These are phyloP conservation scores for Tetrapisispora pingtungensis DNA, from an alignment of 805 yeast species.

Conservation along the genomic window DNA sequence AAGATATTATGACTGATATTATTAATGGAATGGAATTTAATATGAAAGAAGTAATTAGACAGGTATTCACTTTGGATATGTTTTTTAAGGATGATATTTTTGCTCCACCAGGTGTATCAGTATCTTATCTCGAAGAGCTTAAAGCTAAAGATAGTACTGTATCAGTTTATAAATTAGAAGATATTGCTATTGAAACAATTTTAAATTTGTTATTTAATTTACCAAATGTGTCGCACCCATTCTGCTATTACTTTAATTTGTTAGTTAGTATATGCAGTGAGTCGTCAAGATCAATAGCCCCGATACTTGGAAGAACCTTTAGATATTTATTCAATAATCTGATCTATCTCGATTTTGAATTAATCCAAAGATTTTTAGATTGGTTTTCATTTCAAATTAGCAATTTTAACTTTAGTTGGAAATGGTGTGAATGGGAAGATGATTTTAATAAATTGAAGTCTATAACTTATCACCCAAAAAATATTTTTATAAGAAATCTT, in stretches of 20 bases:
- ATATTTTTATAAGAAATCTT: constrained; percentile 58
- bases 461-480: constrained; percentile 52
- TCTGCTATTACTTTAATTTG: constrained; percentile 66
- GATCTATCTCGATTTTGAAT: constrained; percentile 57
- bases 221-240: constrained; percentile 49
- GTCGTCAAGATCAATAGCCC: constrained; percentile 71
- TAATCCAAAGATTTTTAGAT: constrained; percentile 55
- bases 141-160: constrained; percentile 23
- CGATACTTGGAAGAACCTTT: constrained; percentile 81
- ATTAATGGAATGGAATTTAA: constrained; percentile 74
- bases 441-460: constrained; percentile 36
- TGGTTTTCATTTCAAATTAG: constrained; percentile 88
- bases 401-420: constrained; percentile 87
- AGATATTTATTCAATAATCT: constrained; percentile 61
- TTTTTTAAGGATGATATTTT: constrained; percentile 54
- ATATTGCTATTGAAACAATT: constrained; percentile 67
- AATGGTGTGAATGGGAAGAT: constrained; percentile 82
- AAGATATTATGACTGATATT: constrained; percentile 63
- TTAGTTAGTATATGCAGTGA: constrained; percentile 71
- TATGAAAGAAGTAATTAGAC: constrained; percentile 70
- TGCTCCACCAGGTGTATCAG: constrained; percentile 57
- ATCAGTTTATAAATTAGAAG: constrained; percentile 82
- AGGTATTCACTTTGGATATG: constrained; percentile 57
- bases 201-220: constrained; percentile 64
- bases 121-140: constrained; percentile 46